Percentiles rank a stretch among this genome's conserved stretches.
phyloP scores from a whole-genome alignment of 2,329 filamentous ascomycete species.

The Colletotrichum zoysiae region DNA sequence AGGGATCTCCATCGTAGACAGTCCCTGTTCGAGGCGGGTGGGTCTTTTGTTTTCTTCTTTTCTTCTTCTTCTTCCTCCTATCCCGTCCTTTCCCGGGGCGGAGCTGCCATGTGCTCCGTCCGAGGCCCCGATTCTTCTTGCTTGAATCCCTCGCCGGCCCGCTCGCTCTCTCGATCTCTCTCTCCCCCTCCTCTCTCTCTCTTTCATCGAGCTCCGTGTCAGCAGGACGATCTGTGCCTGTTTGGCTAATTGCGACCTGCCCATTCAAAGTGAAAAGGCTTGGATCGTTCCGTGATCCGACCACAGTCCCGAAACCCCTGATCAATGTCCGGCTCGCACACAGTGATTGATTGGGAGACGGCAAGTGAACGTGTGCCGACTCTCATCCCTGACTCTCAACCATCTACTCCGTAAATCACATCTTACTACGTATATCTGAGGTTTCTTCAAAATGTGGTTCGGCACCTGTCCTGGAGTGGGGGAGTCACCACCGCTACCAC shows the following conservation, averaged over 20 bases:
- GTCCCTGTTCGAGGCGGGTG: neutral
- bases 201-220: neutral
- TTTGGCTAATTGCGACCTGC: too few species aligned
- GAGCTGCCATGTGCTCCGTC: neutral
- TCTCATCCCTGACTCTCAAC: neutral
- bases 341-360: constrained; percentile 9
- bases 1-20: neutral
- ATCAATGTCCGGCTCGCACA: constrained; percentile 27
- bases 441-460: neutral
- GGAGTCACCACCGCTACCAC: neutral
- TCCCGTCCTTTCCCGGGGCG: neutral
- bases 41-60: neutral
- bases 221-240: too few species aligned
- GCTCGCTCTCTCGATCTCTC: neutral
- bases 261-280: neutral
- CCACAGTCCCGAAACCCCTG: constrained; percentile 32
- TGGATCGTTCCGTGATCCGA: constrained; percentile 27
- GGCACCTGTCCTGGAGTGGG: neutral
- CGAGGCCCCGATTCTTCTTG: neutral
- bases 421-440: neutral
- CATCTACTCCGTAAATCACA: neutral
- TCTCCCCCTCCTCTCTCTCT: neutral
- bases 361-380: neutral
- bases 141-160: neutral
- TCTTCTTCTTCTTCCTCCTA: too few species aligned